Conservation (phyloP, 257 asterid genomes). For the Nicotiana attenuata region DNA sequence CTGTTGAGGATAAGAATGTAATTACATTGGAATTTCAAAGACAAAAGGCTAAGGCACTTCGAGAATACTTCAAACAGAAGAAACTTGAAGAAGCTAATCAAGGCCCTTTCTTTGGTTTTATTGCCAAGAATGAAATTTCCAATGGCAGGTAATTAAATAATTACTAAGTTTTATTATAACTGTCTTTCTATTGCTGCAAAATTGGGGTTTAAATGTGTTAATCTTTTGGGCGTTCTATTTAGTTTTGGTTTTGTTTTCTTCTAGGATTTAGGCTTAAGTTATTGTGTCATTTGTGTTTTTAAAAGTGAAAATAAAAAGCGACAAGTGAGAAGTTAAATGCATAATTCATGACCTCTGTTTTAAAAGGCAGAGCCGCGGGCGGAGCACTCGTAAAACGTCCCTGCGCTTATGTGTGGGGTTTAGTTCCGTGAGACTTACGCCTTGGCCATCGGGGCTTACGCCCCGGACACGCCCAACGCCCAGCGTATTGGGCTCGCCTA, state of each 20-base stretch:
- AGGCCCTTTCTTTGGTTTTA: constrained; percentile 93
- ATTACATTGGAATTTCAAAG: constrained; percentile 90
- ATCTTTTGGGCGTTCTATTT: not conserved
- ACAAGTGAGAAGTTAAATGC: too few relatives aligned
- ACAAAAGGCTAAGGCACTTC: constrained; percentile 92
- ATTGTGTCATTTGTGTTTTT: not conserved
- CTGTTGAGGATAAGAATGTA: constrained; percentile 41
- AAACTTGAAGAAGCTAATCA: constrained; percentile 76
- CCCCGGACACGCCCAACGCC: too few relatives aligned
- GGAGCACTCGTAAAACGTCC: too few relatives aligned
- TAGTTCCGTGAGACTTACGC: too few relatives aligned
- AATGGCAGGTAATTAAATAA: constrained; percentile 70
- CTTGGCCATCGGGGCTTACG: too few relatives aligned
- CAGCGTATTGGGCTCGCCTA: too few relatives aligned
- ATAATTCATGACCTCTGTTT: too few relatives aligned
- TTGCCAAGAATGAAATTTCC: constrained; percentile 80
- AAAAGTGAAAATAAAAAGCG: too few relatives aligned
- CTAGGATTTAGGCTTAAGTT: not conserved
- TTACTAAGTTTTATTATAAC: not conserved
- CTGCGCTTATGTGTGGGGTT: too few relatives aligned
- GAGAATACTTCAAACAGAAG: constrained; percentile 88
- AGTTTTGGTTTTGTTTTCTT: not conserved
- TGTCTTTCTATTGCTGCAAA: not conserved
- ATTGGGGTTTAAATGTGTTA: not conserved
- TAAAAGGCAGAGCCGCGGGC: too few relatives aligned